A percentile compares a stretch with the other conserved stretches of the same genome.
phyloP scores from a whole-genome alignment of 2,329 filamentous ascomycete genomes.

The Nothophaeocryptopus gaeumannii region DNA sequence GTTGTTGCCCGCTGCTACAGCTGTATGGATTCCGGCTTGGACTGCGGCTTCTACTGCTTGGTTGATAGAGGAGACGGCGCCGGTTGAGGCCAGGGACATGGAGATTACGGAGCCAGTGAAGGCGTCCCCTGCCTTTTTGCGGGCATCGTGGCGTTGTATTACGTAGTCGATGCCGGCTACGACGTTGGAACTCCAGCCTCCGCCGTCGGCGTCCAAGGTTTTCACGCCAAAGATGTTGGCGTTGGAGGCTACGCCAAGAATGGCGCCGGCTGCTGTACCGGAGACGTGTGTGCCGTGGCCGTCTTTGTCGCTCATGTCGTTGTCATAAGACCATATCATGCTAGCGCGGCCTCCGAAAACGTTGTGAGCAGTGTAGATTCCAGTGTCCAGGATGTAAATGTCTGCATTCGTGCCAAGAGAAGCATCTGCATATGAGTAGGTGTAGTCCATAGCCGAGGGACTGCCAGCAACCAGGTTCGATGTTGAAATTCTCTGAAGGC shows the following conservation, averaged over 20 bases:
- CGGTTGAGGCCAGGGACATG: constrained; percentile 42
- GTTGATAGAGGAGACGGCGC: constrained; percentile 30
- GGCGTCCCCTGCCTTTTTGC: constrained; percentile 34
- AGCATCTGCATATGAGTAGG: constrained; percentile 40
- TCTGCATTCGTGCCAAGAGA: constrained; percentile 44
- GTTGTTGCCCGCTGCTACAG: constrained; percentile 48
- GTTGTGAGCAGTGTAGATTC: constrained; percentile 46
- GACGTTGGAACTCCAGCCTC: constrained; percentile 47
- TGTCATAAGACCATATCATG: constrained; percentile 41
- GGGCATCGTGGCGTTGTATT: constrained; percentile 43
- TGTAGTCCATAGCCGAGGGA: constrained; percentile 40
- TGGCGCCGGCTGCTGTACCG: constrained; percentile 45
- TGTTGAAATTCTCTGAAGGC: constrained; percentile 46
- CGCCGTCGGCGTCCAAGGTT: constrained; percentile 47
- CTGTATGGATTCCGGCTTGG: constrained; percentile 43
- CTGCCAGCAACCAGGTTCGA: constrained; percentile 25
- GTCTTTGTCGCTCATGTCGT: constrained; percentile 39
- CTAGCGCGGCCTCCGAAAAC: constrained; percentile 45
- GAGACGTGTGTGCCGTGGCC: constrained; percentile 51
- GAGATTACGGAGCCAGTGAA: constrained; percentile 48
- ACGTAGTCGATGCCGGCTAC: constrained; percentile 52
- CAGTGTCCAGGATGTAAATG: constrained; percentile 51
- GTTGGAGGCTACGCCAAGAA: constrained; percentile 48
- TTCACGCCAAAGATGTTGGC: constrained; percentile 53
- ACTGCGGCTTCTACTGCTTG: constrained; percentile 37